These are phyloP conservation scores for Discostella stelligeroides DNA, from an alignment of 108 stramenopile genomes.

Conservation along the genomic window DNA sequence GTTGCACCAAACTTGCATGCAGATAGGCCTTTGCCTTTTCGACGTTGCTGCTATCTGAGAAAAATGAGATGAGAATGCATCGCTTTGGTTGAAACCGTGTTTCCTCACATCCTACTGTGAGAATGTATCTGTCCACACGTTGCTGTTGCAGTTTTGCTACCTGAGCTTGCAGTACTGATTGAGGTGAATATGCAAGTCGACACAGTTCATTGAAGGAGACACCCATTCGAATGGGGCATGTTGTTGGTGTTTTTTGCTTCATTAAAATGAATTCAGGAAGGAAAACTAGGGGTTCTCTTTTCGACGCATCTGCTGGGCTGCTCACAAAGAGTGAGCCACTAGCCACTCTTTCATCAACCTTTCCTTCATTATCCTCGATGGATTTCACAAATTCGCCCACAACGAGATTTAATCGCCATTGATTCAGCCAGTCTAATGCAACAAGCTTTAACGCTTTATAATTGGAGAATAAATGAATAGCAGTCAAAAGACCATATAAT, in stretches of 20 bases:
- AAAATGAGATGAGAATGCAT: conserved; percentile 56
- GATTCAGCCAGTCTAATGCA: conserved; percentile 75
- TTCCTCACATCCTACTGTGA: conserved; percentile 17
- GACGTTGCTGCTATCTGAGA: conserved; percentile 35
- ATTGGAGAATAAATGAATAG: conserved; percentile 69
- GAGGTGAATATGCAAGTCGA: conserved; percentile 13
- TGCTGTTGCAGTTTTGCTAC: conserved; percentile 9
- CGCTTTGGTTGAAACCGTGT: conserved; percentile 19
- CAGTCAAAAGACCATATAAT: conserved; percentile 64
- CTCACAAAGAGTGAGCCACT: conserved; percentile 26
- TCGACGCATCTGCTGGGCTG: conserved; percentile 62
- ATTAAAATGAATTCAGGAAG: conserved; percentile 32
- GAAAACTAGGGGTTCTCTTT: conserved; percentile 73
- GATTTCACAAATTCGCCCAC: conserved; percentile 52
- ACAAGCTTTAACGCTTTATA: conserved; percentile 71
- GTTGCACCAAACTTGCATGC: conserved; percentile 53
- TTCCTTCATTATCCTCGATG: conserved; percentile 5
- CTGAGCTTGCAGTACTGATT: conserved; percentile 25
- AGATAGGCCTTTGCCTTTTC: conserved; percentile 73
- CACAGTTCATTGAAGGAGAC: conserved; percentile 63
- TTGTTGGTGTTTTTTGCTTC: conserved; percentile 1
- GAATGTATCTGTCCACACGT: conserved; percentile 44
- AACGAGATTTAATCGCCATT: conserved; percentile 58
- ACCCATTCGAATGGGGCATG: conserved; percentile 55
- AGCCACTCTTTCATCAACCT: background rate